phyloP scores from a whole-genome alignment of 2,329 filamentous ascomycete species.

The Monosporascus sp. region DNA sequence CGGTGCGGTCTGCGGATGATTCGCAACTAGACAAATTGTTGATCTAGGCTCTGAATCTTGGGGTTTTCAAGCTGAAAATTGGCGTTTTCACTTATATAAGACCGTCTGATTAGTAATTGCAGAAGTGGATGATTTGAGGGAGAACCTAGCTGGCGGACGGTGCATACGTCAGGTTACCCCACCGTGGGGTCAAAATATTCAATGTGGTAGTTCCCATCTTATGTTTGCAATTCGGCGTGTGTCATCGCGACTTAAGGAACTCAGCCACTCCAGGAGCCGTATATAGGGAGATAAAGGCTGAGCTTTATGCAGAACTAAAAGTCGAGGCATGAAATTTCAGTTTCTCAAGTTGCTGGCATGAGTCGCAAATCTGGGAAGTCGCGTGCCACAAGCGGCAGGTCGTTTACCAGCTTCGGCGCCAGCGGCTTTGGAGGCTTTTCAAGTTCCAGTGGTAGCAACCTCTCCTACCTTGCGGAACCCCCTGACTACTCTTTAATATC shows the following conservation, averaged over 20 bases:
- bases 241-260: background rate
- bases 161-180: slow-evolving; percentile 19
- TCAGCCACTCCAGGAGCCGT: background rate
- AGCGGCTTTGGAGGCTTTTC: slow-evolving; percentile 38
- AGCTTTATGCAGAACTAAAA: background rate
- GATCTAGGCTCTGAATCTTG: no score
- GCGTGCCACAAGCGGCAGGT: slow-evolving; percentile 23
- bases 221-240: background rate
- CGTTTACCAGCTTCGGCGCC: slow-evolving; percentile 12
- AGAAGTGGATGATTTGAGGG: no score
- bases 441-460: slow-evolving; percentile 38
- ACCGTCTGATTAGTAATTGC: no score
- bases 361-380: slow-evolving; percentile 24
- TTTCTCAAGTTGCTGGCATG: slow-evolving; percentile 15
- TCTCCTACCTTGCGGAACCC: slow-evolving; percentile 85
- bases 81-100: no score
- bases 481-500: slow-evolving; percentile 73
- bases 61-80: no score
- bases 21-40: no score
- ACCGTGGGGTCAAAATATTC: slow-evolving; percentile 24
- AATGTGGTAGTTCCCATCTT: background rate
- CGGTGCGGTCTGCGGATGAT: no score
- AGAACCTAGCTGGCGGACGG: background rate
- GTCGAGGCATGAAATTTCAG: background rate
- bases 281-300: background rate